These are phyloP conservation scores for Phallus indusiatus DNA, from an alignment of 768 basidiomycete species.

Conservation along the genomic window DNA sequence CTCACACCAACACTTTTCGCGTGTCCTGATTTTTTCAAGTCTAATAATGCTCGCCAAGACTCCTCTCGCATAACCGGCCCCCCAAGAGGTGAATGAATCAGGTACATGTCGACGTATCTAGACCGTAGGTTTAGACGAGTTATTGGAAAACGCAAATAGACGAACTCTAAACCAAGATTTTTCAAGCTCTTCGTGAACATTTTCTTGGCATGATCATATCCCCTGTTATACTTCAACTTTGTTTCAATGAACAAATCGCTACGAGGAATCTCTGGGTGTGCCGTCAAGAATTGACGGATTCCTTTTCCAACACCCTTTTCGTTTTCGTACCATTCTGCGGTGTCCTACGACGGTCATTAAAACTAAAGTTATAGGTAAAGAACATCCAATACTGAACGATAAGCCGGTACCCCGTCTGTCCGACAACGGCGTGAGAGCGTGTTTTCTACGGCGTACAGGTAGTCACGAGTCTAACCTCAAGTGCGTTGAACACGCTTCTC, in stretches of 20 bases:
- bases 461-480: slow-evolving; percentile 34
- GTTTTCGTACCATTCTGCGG: slow-evolving; percentile 51
- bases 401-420: slow-evolving; percentile 53
- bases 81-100: slow-evolving; percentile 61
- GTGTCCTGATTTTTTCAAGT: slow-evolving; percentile 50
- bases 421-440: neutral
- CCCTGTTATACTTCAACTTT: slow-evolving; percentile 52
- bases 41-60: slow-evolving; percentile 57
- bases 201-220: slow-evolving; percentile 38
- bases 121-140: neutral
- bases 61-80: slow-evolving; percentile 46
- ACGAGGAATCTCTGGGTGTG: slow-evolving; percentile 33
- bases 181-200: slow-evolving; percentile 45
- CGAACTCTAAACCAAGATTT: slow-evolving; percentile 40
- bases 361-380: neutral
- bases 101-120: slow-evolving; percentile 57
- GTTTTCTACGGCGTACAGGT: slow-evolving; percentile 8
- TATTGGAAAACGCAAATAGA: slow-evolving; percentile 25
- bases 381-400: slow-evolving; percentile 31
- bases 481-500: slow-evolving; percentile 46
- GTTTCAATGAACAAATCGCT: slow-evolving; percentile 61
- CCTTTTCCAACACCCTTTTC: slow-evolving; percentile 56
- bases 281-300: slow-evolving; percentile 43
- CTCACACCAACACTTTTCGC: slow-evolving; percentile 58
- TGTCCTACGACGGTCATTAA: slow-evolving; percentile 25